Base-by-base conservation (phyloP, 345 rosid species). In the Murraya paniculata region DNA sequence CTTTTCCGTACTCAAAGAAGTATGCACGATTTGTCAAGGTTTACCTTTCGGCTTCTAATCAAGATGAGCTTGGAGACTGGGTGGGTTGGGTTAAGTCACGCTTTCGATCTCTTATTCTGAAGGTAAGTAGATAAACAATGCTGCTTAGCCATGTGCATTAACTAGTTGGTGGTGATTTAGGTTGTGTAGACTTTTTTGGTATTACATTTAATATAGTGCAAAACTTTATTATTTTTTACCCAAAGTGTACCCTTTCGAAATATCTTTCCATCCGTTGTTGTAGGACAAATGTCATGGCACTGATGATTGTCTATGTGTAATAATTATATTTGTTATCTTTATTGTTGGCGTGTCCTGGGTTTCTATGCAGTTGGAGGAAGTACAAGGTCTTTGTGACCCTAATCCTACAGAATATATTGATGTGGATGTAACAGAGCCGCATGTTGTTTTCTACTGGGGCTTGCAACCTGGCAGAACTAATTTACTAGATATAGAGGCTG, bases 71-170 rank as follows among this genome's bases (percentile, higher is more conserved):
- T 5, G 87, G 86, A 78, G 84, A 87, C 71, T 89, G 91, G 91
- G 89, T 82, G 64, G 92, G 94, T 75, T 89, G 89, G 94, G 89
- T 84, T 31, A 91, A 84, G 85, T 91, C 91, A 58, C 92, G 87
- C 21, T 85, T 91, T 73, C 89, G 84, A 27, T 71, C 66, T 81
- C 90, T 89, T 78, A 80, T 91, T 30, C 77, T 83, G 48, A 88
- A 88, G 89, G 94, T 87, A 82, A 31, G 28, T 45, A 9, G 38
- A 36, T 72, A n/a, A 2, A 50, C 64, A 30, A 48, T 64, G 45
- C 61, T 75, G 69, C 21, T 18, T 10, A 27, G 59, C 27, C 28
- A 36, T 33, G 10, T 9, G 13, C 9, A 24, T 35, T 33, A 53
- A 74, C 27, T 64, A 33, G 45, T 48, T 56, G 60, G 10, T 61